Base-by-base conservation (phyloP, 345 rosid species). In the Boechera retrofracta region DNA sequence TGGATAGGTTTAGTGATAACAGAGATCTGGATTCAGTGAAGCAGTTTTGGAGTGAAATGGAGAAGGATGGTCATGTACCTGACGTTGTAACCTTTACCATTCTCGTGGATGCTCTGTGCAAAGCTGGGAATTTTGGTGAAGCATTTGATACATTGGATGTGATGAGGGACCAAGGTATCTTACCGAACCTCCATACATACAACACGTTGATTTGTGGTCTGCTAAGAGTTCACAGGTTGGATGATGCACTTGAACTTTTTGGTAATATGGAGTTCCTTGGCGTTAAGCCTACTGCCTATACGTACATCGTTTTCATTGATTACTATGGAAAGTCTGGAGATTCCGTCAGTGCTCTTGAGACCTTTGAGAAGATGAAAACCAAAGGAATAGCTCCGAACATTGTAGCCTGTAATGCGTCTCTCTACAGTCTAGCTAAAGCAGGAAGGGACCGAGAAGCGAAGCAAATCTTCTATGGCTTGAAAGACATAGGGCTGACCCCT, bases 321-420 rank as follows among this genome's bases (percentile, higher is more conserved):
- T 90, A 92, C 82, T 88, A 92, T 67, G 98, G 97, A 66, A 94
- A 94, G 87, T 76, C 80, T 32, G 92, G 92, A 71, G 86, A 87
- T 41, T 79, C 83, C 15, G 74, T 71, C 7, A 86, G 84, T 77
- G 92, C 97, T 79, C 85, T 94, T 6, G 87, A 86, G 85, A 90
- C 88, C 32, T 92, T 92, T 83, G 90, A 88, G 82, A 82, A 82
- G 75, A 92, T 94, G 97, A 92, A 87, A 80, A 44, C 41, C 48
- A 82, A 73, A 74, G 97, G 98, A 63, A 88, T 90, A 62, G 95
- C 85, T 85, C 97, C 95, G 1, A 83, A 89, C 71, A 85, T 90
- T 79, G 89, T 94, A 64, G 94, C 97, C 49, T 89, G 88, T 77
- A 94, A 92, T 81, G 94, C 93, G 11, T 90, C 97, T 78, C 83